Conservation (phyloP, 768 basidiomycete genomes). For the Multifurca ochricompacta region DNA sequence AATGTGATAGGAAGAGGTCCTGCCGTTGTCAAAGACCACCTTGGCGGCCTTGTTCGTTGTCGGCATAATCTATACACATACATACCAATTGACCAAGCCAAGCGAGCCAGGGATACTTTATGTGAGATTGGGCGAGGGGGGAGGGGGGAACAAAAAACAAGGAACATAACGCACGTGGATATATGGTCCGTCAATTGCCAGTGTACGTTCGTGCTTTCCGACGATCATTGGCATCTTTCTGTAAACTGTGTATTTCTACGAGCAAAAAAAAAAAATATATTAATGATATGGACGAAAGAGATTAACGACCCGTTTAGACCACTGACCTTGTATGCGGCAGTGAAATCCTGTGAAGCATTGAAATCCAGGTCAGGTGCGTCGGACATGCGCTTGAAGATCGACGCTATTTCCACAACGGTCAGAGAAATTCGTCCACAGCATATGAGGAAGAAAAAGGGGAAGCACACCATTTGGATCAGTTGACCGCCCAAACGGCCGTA, state of each 20-base stretch:
- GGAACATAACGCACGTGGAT: conserved; percentile 70
- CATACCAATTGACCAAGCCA: no score
- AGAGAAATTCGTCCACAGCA: neutral
- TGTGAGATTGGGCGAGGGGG: no score
- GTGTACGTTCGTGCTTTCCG: conserved; percentile 78
- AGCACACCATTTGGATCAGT: conserved; percentile 88
- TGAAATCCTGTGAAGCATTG: conserved; percentile 64
- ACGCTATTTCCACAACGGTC: conserved; percentile 44
- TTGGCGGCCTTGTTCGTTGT: conserved; percentile 60
- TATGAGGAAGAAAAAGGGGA: neutral
- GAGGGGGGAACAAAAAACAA: neutral
- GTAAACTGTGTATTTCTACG: conserved; percentile 82
- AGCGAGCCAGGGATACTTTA: no score
- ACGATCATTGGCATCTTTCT: conserved; percentile 94
- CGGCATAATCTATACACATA: conserved; percentile 68
- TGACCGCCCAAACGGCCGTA: conserved; percentile 57
- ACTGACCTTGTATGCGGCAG: conserved; percentile 77
- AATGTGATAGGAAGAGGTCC: conserved; percentile 90
- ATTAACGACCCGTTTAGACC: no score
- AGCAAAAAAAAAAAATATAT: neutral
- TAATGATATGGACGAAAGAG: no score
- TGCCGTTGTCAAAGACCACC: conserved; percentile 81
- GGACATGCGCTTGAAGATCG: conserved; percentile 86
- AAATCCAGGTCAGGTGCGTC: conserved; percentile 49
- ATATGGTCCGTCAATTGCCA: conserved; percentile 94